Conservation (phyloP, 129 eudicot genomes). For the Calendula officinalis region DNA sequence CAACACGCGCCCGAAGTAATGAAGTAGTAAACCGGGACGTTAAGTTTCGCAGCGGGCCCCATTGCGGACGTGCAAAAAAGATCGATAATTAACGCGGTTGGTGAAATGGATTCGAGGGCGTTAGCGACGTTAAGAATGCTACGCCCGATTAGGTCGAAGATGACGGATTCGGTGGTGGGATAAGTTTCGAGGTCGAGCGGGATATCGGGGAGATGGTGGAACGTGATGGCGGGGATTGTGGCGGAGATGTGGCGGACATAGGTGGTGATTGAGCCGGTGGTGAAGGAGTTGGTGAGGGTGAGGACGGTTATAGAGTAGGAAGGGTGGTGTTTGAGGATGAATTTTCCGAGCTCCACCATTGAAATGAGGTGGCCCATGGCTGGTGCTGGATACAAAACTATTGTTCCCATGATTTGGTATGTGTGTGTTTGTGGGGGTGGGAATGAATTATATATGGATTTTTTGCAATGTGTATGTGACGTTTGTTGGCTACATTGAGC, state of each 20-base stretch:
- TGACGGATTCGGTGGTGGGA: conserved; percentile 21
- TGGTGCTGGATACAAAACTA: conserved; percentile 41
- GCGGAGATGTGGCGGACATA: conserved; percentile 40
- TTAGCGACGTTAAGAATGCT: conserved; percentile 26
- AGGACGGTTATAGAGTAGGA: conserved; percentile 37
- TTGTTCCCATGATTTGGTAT: neutral
- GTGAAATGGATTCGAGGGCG: conserved; percentile 27
- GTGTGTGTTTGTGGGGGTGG: neutral
- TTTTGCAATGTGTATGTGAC: too few species aligned
- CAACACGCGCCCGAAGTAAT: conserved; percentile 35
- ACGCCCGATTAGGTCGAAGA: conserved; percentile 27
- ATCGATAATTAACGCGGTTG: conserved; percentile 36
- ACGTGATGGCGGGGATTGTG: conserved; percentile 47
- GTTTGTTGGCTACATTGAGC: too few species aligned
- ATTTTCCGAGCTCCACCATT: conserved; percentile 53
- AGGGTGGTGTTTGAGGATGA: conserved; percentile 37
- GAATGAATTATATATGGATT: conserved; percentile 1
- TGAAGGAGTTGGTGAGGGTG: conserved; percentile 32
- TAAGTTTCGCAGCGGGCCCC: neutral
- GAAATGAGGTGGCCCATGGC: conserved; percentile 48
- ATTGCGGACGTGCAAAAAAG: conserved; percentile 36
- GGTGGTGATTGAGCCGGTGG: conserved; percentile 38
- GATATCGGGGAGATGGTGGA: conserved; percentile 42
- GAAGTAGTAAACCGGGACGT: conserved; percentile 42
- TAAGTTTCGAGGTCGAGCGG: conserved; percentile 20